phyloP scores from a whole-genome alignment of 495 filamentous ascomycete species.

The Lasiosphaeris hirsuta region DNA sequence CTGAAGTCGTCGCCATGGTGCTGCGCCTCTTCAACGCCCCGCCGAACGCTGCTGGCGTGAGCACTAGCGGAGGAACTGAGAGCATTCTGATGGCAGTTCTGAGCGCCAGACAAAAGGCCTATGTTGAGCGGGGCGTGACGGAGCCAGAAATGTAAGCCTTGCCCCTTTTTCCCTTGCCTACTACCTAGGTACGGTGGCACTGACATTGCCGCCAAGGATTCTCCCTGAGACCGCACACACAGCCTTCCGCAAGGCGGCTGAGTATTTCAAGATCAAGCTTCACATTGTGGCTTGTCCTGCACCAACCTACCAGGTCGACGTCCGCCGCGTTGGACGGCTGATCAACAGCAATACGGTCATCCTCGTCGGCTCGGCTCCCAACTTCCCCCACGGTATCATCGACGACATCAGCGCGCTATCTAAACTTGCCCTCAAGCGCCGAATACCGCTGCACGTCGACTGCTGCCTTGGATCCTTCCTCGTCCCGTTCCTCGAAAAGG shows the following conservation, averaged over 20 bases:
- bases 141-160: slow-evolving; percentile 85
- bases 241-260: slow-evolving; percentile 90
- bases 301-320: slow-evolving; percentile 78
- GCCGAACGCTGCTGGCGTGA: slow-evolving; percentile 75
- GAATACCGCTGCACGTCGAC: slow-evolving; percentile 90
- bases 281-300: slow-evolving; percentile 88
- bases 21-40: slow-evolving; percentile 90
- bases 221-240: slow-evolving; percentile 92
- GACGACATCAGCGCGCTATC: slow-evolving; percentile 89
- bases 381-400: slow-evolving; percentile 97
- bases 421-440: slow-evolving; percentile 71
- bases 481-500: slow-evolving; percentile 83
- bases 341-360: slow-evolving; percentile 97
- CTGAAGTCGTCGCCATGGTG: slow-evolving; percentile 96
- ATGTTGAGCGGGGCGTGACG: slow-evolving; percentile 75
- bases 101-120: slow-evolving; percentile 83
- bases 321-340: slow-evolving; percentile 70
- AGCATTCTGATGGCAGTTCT: slow-evolving; percentile 94
- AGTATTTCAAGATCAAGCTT: slow-evolving; percentile 93
- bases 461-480: slow-evolving; percentile 96
- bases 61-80: slow-evolving; percentile 90
- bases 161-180: background rate
- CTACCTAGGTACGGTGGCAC: background rate
- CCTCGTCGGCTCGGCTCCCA: slow-evolving; percentile 91
- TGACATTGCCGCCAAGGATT: slow-evolving; percentile 55